Conservation (phyloP, 108 stramenopile species). For the Nannochloropsis salina region DNA sequence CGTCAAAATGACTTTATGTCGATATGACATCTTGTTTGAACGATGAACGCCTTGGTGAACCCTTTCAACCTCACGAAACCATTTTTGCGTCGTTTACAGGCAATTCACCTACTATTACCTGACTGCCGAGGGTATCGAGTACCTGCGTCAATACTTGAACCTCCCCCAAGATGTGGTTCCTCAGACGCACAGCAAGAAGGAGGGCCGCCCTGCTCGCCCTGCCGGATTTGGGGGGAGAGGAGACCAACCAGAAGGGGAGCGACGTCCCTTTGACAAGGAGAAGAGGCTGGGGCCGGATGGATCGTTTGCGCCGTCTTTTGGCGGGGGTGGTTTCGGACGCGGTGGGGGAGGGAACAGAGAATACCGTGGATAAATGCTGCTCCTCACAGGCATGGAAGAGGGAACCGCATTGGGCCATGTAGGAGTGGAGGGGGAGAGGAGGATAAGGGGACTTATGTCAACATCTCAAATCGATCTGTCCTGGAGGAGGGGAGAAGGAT, state of each 20-base stretch:
- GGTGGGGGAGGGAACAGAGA: background rate
- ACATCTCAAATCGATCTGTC: constrained; percentile 16
- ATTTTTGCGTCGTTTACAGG: constrained; percentile 32
- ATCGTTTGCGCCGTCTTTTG: constrained; percentile 17
- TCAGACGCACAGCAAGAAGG: constrained; percentile 80
- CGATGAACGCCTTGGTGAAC: no score
- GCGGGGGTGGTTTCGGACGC: constrained; percentile 7
- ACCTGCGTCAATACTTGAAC: constrained; percentile 82
- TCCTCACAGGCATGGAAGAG: background rate
- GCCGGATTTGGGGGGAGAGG: constrained; percentile 63
- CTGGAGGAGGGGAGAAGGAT: constrained; percentile 15
- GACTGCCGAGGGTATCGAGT: constrained; percentile 89
- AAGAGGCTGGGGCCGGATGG: constrained; percentile 13
- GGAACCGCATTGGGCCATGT: background rate
- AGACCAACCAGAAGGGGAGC: background rate
- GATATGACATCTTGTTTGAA: no score
- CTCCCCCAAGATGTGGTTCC: constrained; percentile 93
- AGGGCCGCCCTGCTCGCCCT: constrained; percentile 79
- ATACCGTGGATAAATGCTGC: background rate
- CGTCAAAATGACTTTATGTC: background rate
- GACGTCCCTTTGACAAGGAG: background rate
- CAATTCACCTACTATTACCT: constrained; percentile 96
- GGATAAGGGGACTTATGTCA: background rate
- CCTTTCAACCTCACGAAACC: no score
- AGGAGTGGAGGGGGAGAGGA: background rate